Percentiles rank a stretch among this genome's conserved stretches.
phyloP scores from a whole-genome alignment of 2,329 filamentous ascomycete species.

The Fusarium pseudoanthophilum region DNA sequence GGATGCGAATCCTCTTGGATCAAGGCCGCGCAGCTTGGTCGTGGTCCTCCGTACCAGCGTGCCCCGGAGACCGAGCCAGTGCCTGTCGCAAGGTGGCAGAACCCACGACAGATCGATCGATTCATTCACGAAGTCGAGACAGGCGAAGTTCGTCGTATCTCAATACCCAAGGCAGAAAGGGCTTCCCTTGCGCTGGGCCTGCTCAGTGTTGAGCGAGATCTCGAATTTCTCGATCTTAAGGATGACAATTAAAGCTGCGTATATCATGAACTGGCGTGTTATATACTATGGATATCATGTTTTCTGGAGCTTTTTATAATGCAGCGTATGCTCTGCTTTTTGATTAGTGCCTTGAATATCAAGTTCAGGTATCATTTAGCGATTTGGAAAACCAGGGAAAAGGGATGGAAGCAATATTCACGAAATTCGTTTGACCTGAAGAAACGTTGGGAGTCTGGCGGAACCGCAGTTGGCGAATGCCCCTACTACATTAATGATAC shows the following conservation, averaged over 20 bases:
- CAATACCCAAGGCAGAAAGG: conserved; percentile 70
- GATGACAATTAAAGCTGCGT: conserved; percentile 45
- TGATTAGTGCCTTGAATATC: neutral
- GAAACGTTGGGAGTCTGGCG: conserved; percentile 12
- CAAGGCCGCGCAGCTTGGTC: conserved; percentile 76
- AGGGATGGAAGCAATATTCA: neutral
- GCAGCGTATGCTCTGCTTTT: neutral
- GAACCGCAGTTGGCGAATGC: conserved; percentile 29
- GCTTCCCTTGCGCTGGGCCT: conserved; percentile 83
- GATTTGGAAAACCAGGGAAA: neutral
- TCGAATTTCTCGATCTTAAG: conserved; percentile 70
- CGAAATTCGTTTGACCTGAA: neutral
- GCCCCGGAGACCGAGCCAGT: conserved; percentile 50
- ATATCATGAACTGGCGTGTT: neutral
- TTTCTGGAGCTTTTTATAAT: neutral
- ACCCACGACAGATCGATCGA: conserved; percentile 62
- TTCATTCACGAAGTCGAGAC: conserved; percentile 59
- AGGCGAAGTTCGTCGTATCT: conserved; percentile 60
- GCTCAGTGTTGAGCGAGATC: conserved; percentile 80
- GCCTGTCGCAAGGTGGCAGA: conserved; percentile 59
- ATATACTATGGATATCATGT: neutral
- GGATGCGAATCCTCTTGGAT: conserved; percentile 89
- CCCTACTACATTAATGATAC: conserved; percentile 48
- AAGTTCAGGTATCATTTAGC: neutral
- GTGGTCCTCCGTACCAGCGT: conserved; percentile 78